Evolutionary conservation across 441 rosid genomes (phyloP).

Genomic region (Brassica hybrid): DNA sequence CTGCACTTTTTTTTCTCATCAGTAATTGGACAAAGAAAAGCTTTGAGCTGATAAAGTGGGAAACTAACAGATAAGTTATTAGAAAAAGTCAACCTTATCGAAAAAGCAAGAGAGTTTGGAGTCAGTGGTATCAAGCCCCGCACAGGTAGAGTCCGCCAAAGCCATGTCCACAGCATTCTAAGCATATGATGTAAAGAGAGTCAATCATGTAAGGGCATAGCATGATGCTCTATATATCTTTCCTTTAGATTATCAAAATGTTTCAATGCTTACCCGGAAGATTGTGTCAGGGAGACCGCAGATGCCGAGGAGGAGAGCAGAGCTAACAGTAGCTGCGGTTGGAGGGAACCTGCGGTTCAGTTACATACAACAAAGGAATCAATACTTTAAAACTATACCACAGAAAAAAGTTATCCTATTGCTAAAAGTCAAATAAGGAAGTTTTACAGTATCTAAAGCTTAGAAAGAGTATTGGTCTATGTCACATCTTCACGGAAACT

Average conservation of each 20-base stretch:
- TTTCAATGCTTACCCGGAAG: constrained; percentile 60
- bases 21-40: no score
- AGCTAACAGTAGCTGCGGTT: constrained; percentile 95
- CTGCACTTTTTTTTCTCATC: constrained; percentile 50
- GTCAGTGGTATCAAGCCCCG: constrained; percentile 66
- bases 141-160: constrained; percentile 80
- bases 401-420: not conserved
- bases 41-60: not conserved
- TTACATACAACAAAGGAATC: not conserved
- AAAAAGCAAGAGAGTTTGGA: constrained; percentile 72
- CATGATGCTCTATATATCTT: no score
- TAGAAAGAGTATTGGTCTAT: not conserved
- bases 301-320: constrained; percentile 87
- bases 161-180: constrained; percentile 98
- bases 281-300: constrained; percentile 90
- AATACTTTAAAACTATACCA: not conserved
- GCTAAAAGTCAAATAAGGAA: not conserved
- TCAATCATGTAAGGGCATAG: not conserved
- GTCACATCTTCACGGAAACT: not conserved
- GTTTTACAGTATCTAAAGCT: not conserved
- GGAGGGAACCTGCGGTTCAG: constrained; percentile 78
- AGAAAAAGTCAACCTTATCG: constrained; percentile 61
- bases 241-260: not conserved
- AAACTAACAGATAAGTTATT: not conserved
- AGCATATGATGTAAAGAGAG: not conserved